Percentiles rank a stretch among this genome's conserved stretches.
Evolutionary conservation across 495 filamentous ascomycete species (phyloP).

Genomic region (Aspergillus asperescens): DNA sequence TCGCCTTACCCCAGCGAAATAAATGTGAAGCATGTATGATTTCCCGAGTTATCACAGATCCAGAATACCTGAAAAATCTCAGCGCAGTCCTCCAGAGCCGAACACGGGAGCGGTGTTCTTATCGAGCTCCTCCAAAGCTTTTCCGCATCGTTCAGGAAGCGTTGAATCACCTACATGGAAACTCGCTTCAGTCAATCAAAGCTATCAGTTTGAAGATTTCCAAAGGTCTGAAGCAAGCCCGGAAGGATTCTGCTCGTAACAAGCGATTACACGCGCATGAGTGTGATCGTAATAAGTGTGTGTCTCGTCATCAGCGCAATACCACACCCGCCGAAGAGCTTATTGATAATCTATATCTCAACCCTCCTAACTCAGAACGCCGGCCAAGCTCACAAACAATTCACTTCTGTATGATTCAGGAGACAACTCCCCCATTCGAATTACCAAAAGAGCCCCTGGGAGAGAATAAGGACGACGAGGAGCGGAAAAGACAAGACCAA

Average conservation of each 20-base stretch:
- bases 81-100: conserved; percentile 30
- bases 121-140: conserved; percentile 21
- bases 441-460: no score
- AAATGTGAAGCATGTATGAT: conserved; percentile 40
- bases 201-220: conserved; percentile 15
- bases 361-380: not conserved
- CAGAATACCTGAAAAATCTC: conserved; percentile 22
- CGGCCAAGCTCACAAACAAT: not conserved
- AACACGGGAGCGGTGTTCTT: conserved; percentile 18
- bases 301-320: not conserved
- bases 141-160: conserved; percentile 26
- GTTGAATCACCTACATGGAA: conserved; percentile 11
- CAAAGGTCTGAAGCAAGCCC: conserved; percentile 20
- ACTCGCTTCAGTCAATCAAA: conserved; percentile 7
- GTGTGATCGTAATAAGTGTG: not conserved
- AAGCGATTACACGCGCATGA: not conserved
- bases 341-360: not conserved
- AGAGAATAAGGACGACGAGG: not conserved
- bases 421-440: not conserved
- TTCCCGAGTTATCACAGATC: conserved; percentile 26
- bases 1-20: conserved; percentile 26
- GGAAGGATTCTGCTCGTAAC: not conserved
- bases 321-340: not conserved
- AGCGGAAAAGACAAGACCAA: not conserved
- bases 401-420: not conserved